Conservation (phyloP, 805 yeast species). For the Cyberlindnera mrakii region DNA sequence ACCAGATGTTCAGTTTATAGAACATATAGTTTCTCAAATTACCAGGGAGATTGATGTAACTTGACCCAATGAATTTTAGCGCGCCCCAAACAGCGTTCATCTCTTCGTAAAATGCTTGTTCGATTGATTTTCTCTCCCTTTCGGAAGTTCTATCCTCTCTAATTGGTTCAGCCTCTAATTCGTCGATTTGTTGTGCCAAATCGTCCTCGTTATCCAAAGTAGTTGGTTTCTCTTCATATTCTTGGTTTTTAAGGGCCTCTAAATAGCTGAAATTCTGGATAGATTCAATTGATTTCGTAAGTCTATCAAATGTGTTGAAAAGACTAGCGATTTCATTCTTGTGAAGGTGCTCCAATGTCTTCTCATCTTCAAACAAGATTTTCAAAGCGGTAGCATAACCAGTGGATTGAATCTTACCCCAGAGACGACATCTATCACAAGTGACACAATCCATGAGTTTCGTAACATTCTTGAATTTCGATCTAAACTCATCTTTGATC, state of each 20-base stretch:
- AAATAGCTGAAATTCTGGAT: slow-evolving; percentile 63
- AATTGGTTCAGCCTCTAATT: background rate
- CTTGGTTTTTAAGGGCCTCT: slow-evolving; percentile 27
- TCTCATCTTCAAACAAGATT: slow-evolving; percentile 67
- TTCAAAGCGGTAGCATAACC: slow-evolving; percentile 98
- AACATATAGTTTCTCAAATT: slow-evolving; percentile 47
- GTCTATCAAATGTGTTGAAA: slow-evolving; percentile 86
- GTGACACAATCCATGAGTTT: slow-evolving; percentile 98
- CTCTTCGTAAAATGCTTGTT: slow-evolving; percentile 46
- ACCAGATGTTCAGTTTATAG: slow-evolving; percentile 45
- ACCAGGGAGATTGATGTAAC: slow-evolving; percentile 68
- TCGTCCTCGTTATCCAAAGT: slow-evolving; percentile 9
- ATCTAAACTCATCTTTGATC: slow-evolving; percentile 82
- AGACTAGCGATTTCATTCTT: slow-evolving; percentile 86
- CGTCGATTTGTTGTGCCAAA: background rate
- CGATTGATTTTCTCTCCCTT: slow-evolving; percentile 10
- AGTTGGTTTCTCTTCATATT: slow-evolving; percentile 2
- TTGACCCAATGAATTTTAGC: slow-evolving; percentile 51
- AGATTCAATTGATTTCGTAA: slow-evolving; percentile 77
- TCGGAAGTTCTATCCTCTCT: background rate
- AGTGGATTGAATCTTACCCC: slow-evolving; percentile 97
- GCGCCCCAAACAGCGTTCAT: slow-evolving; percentile 51
- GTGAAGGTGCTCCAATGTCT: slow-evolving; percentile 49
- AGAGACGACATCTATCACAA: slow-evolving; percentile 93
- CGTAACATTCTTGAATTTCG: slow-evolving; percentile 82